Percentiles rank a stretch among this genome's conserved stretches.
Conservation (phyloP, 78 protist species). For the slime mould (Dictyostelium discoideum) region DNA sequence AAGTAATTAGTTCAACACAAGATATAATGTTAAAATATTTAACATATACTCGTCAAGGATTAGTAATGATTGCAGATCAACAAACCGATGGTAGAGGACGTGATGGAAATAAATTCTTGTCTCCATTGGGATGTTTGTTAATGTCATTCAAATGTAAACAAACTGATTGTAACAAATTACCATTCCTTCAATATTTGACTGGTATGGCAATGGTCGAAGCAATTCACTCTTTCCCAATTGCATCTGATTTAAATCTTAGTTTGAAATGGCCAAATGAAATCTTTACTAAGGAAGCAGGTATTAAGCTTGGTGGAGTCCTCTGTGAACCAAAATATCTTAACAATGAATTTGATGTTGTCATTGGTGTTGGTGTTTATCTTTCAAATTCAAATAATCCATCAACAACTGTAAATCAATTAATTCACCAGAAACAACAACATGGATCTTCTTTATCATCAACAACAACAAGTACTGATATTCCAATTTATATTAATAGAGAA, state of each 20-base stretch:
- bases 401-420: neutral
- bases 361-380: conserved; percentile 58
- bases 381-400: conserved; percentile 31
- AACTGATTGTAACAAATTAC: conserved; percentile 24
- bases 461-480: neutral
- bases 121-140: conserved; percentile 41
- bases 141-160: conserved; percentile 52
- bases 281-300: neutral
- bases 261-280: conserved; percentile 80
- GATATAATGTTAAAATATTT: neutral
- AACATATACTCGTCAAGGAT: conserved; percentile 20
- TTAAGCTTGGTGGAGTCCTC: conserved; percentile 65
- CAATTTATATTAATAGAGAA: conserved; percentile 12
- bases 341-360: conserved; percentile 19
- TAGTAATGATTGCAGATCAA: conserved; percentile 28
- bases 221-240: neutral
- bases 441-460: neutral
- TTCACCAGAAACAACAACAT: neutral
- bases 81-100: conserved; percentile 40
- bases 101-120: conserved; percentile 28
- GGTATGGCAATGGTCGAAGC: conserved; percentile 64
- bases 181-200: conserved; percentile 51
- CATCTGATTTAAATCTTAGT: neutral
- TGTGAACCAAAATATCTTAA: conserved; percentile 45
- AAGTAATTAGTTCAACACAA: conserved; percentile 22